Evolutionary conservation across 1,139 yeast genomes (phyloP).

Genomic region (Taphrina confusa): DNA sequence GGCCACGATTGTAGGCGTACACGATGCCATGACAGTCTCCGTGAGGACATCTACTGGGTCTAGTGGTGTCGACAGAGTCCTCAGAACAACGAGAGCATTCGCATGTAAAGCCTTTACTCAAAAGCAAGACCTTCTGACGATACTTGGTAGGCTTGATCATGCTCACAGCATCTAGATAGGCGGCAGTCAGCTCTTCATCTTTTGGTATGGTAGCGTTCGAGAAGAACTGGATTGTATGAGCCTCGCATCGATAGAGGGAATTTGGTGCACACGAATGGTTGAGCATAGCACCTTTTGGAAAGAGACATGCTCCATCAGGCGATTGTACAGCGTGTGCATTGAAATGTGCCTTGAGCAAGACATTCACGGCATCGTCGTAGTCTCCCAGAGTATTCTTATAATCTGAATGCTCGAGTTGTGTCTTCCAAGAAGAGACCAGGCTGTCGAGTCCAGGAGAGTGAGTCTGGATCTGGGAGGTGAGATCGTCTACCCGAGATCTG

Average conservation of each 20-base stretch:
- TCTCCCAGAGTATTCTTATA: background rate
- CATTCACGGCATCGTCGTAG: background rate
- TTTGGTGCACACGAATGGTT: constrained; percentile 29
- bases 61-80: background rate
- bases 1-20: background rate
- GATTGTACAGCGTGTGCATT: constrained; percentile 29
- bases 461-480: constrained; percentile 4
- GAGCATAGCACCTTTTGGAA: constrained; percentile 25
- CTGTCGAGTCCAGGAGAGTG: background rate
- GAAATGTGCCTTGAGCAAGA: constrained; percentile 21
- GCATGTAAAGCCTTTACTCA: constrained; percentile 24
- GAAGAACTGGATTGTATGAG: constrained; percentile 13
- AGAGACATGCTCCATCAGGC: constrained; percentile 8
- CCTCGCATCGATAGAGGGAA: constrained; percentile 16
- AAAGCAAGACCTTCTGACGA: constrained; percentile 8
- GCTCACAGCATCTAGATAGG: constrained; percentile 19
- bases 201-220: background rate
- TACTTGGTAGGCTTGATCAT: constrained; percentile 5
- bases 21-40: constrained; percentile 2
- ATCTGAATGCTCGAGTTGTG: background rate
- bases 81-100: constrained; percentile 4
- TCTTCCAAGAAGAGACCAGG: background rate
- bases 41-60: background rate
- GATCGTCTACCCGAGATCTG: constrained; percentile 5
- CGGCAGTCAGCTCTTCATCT: constrained; percentile 24